Evolutionary conservation across 257 asterid species (phyloP).

Genomic region (Pogostemon cablin): DNA sequence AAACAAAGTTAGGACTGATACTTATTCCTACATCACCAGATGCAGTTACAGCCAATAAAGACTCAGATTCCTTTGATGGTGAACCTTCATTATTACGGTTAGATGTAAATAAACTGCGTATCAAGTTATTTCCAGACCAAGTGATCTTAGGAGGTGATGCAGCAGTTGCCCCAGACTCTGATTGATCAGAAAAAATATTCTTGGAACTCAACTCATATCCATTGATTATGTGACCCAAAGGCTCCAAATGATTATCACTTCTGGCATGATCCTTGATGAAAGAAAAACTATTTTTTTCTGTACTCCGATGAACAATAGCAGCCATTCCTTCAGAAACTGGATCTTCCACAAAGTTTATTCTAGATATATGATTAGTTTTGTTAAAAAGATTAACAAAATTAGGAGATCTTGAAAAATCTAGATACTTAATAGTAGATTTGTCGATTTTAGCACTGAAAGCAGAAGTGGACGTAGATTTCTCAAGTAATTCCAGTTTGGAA

Average conservation of each 20-base stretch:
- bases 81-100: conserved; percentile 41
- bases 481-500: conserved; percentile 68
- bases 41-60: conserved; percentile 45
- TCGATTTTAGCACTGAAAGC: conserved; percentile 57
- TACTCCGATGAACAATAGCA: conserved; percentile 33
- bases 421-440: conserved; percentile 45
- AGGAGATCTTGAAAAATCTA: conserved; percentile 55
- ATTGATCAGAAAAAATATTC: conserved; percentile 31
- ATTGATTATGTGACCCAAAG: conserved; percentile 34
- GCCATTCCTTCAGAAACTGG: conserved; percentile 41
- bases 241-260: conserved; percentile 41
- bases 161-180: conserved; percentile 31
- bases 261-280: conserved; percentile 31
- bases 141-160: conserved; percentile 55
- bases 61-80: conserved; percentile 48
- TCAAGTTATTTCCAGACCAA: conserved; percentile 43
- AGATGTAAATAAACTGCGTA: conserved; percentile 40
- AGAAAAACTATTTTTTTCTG: conserved; percentile 34
- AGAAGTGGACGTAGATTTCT: conserved; percentile 65
- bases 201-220: conserved; percentile 35
- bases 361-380: conserved; percentile 22
- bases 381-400: conserved; percentile 40
- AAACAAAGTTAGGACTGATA: conserved; percentile 39
- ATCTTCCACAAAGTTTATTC: conserved; percentile 34
- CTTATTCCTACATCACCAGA: conserved; percentile 41